phyloP scores from a whole-genome alignment of 306 rosid species.

The Rosa chinensis region DNA sequence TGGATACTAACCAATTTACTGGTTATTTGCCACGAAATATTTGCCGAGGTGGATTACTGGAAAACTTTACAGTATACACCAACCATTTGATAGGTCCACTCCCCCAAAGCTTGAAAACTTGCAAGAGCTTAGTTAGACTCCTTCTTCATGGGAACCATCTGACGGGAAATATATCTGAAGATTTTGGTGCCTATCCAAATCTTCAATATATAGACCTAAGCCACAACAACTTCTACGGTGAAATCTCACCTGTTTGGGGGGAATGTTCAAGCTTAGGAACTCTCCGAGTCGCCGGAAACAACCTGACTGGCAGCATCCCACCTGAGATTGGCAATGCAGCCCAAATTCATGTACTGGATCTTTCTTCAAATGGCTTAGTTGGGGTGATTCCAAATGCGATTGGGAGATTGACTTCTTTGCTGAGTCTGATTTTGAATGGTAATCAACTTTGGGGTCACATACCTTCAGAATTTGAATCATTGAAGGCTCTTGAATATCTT shows the following conservation, averaged over 20 bases:
- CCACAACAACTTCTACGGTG: conserved; percentile 34
- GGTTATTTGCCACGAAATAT: conserved; percentile 34
- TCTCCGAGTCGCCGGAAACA: conserved; percentile 25
- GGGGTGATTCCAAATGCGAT: conserved; percentile 19
- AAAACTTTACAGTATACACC: conserved; percentile 21
- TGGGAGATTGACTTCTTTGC: conserved; percentile 6
- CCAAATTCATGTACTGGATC: background rate
- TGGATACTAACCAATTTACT: conserved; percentile 35
- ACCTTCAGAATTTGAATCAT: conserved; percentile 15
- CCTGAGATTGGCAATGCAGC: conserved; percentile 29
- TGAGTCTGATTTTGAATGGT: background rate
- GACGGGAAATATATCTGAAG: conserved; percentile 36
- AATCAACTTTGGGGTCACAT: conserved; percentile 23
- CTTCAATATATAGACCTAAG: conserved; percentile 32
- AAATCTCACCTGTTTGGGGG: conserved; percentile 30
- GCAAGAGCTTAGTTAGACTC: conserved; percentile 30
- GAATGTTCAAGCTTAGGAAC: conserved; percentile 21
- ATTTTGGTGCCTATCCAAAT: conserved; percentile 37
- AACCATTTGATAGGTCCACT: conserved; percentile 34
- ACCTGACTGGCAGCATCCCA: conserved; percentile 28
- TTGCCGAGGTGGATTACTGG: conserved; percentile 7
- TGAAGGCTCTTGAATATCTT: conserved; percentile 13
- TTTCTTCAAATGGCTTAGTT: background rate
- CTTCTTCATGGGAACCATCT: conserved; percentile 37
- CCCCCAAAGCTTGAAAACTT: conserved; percentile 30